Evolutionary conservation across 1,284 basidiomycete species (phyloP).

Genomic region (Chalciporus sp.): DNA sequence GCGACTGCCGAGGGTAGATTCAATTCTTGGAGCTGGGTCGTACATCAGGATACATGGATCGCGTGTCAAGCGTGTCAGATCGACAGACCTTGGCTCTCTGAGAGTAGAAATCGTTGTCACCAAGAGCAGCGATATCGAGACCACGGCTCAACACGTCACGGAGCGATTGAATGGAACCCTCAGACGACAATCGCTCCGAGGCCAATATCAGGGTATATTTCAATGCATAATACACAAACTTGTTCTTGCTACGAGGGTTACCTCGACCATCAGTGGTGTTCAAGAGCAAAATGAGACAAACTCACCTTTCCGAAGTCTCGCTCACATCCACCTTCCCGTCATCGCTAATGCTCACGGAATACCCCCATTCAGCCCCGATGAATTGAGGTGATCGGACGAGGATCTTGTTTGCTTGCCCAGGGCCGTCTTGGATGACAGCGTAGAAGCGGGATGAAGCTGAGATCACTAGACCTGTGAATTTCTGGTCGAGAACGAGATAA

Average conservation of each 20-base stretch:
- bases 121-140: conserved; percentile 81
- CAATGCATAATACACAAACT: conserved; percentile 90
- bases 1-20: conserved; percentile 60
- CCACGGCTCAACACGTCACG: conserved; percentile 50
- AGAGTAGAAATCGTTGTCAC: conserved; percentile 98
- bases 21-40: conserved; percentile 59
- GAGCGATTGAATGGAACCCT: conserved; percentile 48
- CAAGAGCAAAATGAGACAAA: conserved; percentile 1
- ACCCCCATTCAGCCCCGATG: conserved; percentile 76
- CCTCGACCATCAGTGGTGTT: neutral
- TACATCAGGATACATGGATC: conserved; percentile 11
- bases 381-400: conserved; percentile 93
- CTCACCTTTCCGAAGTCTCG: conserved; percentile 48
- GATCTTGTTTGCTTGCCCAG: conserved; percentile 46
- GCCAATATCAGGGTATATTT: conserved; percentile 72
- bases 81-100: conserved; percentile 76
- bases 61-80: neutral
- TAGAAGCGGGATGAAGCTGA: conserved; percentile 95
- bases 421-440: conserved; percentile 55
- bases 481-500: conserved; percentile 89
- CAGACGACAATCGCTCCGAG: conserved; percentile 54
- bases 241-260: conserved; percentile 58
- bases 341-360: conserved; percentile 52
- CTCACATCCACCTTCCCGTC: conserved; percentile 46
- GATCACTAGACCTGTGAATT: conserved; percentile 83